Base-by-base conservation (phyloP, 441 rosid genomes). In the Aquilaria agallochum region DNA sequence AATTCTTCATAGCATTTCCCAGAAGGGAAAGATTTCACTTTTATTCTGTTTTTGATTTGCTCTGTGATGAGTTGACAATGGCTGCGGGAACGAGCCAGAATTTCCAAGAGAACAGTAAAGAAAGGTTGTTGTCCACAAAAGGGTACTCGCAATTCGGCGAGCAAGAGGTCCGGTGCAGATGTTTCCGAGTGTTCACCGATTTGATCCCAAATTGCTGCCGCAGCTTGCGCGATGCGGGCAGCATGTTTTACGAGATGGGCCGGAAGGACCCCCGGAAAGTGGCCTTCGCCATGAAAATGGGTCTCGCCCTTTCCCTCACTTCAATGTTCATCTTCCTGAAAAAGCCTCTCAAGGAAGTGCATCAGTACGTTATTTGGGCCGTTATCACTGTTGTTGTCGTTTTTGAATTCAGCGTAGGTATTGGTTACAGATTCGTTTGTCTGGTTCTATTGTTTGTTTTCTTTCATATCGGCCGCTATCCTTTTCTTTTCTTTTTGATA, bases 401-500 rank as follows among this genome's bases (percentile, higher is more conserved):
- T 67, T 91, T 94, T 47, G 98, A 94, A 63, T 94, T 71, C 79
- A 94, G 86, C 76, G 83, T 90, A 68, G 96, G 98, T 92, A 81
- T 62, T 27, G n/a, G 36, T 51, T 61, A 15, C 50, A 34, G 33
- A 12, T 42, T 40, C 10, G 46, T 47, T 31, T 11, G 27, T 53
- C 27, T 31, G 55, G 40, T 9, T 57, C 9, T 36, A 63, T 7
- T 15, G 0, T 12, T 45, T 12, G 3, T 20, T 40, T n/a, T 58
- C 44, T 44, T 10, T 14, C 10, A 36, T 44, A 8, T 54, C 12
- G 10, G 10, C n/a, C 33, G 53, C 52, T 58, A 5, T 9, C 6
- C 62, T 40, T 47, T 13, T 32, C 13, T 7, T 46, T 46, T 69
- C 9, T 55, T 15, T 9, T 49, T 9, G 3, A 5, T 31, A 20